phyloP scores from a whole-genome alignment of 2,329 filamentous ascomycete genomes.

The Colletotrichum incanum region DNA sequence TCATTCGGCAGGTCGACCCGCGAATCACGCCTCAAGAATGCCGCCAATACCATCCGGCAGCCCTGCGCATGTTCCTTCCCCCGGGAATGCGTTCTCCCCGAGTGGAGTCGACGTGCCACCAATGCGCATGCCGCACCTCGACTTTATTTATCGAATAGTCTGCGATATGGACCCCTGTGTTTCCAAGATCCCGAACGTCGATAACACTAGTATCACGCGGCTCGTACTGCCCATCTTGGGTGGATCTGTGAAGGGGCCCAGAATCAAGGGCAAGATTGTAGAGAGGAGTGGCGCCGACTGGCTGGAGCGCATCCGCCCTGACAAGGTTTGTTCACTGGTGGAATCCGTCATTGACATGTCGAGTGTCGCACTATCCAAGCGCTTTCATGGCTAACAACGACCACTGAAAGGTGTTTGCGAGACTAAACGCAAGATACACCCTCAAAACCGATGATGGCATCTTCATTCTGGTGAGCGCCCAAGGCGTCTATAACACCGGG shows the following conservation, averaged over 20 bases:
- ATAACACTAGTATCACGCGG: constrained; percentile 39
- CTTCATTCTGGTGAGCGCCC: constrained; percentile 44
- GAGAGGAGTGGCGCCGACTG: constrained; percentile 47
- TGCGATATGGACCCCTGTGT: constrained; percentile 43
- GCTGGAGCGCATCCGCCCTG: constrained; percentile 40
- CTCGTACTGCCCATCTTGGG: constrained; percentile 45
- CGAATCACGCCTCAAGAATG: background rate
- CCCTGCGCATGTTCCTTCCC: constrained; percentile 33
- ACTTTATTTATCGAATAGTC: constrained; percentile 47
- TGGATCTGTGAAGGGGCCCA: constrained; percentile 44
- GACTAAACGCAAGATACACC: constrained; percentile 45
- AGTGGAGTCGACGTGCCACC: constrained; percentile 39
- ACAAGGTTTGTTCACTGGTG: constrained; percentile 30
- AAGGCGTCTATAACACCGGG: constrained; percentile 39
- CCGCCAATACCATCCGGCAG: background rate
- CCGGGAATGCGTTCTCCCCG: constrained; percentile 42
- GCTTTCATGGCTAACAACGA: background rate
- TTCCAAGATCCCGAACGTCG: constrained; percentile 43
- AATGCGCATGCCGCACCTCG: constrained; percentile 45
- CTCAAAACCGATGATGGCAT: constrained; percentile 45
- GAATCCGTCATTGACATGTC: background rate
- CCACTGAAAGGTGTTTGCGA: constrained; percentile 27
- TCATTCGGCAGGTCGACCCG: background rate
- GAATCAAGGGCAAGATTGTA: constrained; percentile 44
- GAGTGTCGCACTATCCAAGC: background rate